Conservation (phyloP, 768 basidiomycete species). For the Termitomyces sp. region DNA sequence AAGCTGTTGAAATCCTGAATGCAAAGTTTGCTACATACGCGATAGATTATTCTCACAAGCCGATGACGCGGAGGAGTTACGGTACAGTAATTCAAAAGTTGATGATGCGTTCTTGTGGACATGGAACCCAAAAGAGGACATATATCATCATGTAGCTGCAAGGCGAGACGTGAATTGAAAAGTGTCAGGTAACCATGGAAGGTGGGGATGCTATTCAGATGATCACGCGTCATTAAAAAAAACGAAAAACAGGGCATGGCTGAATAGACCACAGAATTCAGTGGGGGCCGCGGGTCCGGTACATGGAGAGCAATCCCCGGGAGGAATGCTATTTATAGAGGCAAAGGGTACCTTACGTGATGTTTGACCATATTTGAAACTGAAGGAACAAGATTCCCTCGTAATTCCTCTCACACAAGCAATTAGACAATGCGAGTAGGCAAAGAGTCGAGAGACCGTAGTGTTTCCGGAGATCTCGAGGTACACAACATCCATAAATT, state of each 20-base stretch:
- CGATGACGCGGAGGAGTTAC: slow-evolving; percentile 30
- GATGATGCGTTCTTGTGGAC: slow-evolving; percentile 17
- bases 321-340: no score
- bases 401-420: slow-evolving; percentile 44
- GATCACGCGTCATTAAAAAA: no score
- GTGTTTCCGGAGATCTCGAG: slow-evolving; percentile 60
- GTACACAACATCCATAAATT: slow-evolving; percentile 20
- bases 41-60: slow-evolving; percentile 31
- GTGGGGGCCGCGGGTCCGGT: no score
- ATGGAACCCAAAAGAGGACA: slow-evolving; percentile 33
- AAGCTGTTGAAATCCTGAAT: slow-evolving; percentile 24
- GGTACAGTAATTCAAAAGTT: slow-evolving; percentile 34
- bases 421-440: slow-evolving; percentile 43
- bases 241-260: no score
- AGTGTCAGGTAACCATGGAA: no score
- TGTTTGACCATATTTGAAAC: slow-evolving; percentile 12
- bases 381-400: slow-evolving; percentile 17
- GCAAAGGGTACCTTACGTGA: slow-evolving; percentile 5
- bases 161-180: no score
- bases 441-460: slow-evolving; percentile 51
- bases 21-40: slow-evolving; percentile 19
- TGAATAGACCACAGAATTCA: no score
- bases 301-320: no score
- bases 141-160: slow-evolving; percentile 15
- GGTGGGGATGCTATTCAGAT: no score